Conservation (phyloP, 352 stramenopile species). For the Phytophthora cajani region DNA sequence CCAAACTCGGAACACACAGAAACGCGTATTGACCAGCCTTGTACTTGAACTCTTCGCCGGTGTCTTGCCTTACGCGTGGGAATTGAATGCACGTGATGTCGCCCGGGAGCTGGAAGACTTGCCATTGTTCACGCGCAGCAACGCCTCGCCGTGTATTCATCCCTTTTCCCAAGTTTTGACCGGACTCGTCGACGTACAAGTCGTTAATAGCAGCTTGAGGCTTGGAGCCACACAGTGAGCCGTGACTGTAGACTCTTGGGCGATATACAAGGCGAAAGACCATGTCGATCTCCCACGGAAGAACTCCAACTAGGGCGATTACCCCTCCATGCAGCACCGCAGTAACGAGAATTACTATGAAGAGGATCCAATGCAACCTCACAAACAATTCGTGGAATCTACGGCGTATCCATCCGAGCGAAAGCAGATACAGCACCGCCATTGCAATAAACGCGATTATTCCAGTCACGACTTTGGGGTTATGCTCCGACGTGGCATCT, state of each 20-base stretch:
- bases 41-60: constrained; percentile 40
- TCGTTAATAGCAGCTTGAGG: neutral
- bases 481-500: neutral
- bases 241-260: constrained; percentile 17
- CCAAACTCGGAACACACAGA: constrained; percentile 70
- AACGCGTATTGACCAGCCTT: constrained; percentile 73
- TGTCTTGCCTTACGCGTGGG: constrained; percentile 37
- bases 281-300: constrained; percentile 42
- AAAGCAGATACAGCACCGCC: constrained; percentile 33
- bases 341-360: constrained; percentile 46
- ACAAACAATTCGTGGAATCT: constrained; percentile 59
- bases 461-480: constrained; percentile 18
- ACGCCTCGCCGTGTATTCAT: constrained; percentile 15
- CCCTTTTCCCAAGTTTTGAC: neutral
- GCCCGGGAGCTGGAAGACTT: constrained; percentile 18
- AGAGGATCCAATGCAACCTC: constrained; percentile 54
- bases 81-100: constrained; percentile 51
- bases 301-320: constrained; percentile 31
- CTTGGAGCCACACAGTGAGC: constrained; percentile 14
- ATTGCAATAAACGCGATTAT: constrained; percentile 38
- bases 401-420: constrained; percentile 42
- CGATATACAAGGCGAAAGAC: constrained; percentile 45
- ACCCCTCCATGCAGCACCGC: constrained; percentile 42
- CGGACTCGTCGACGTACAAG: neutral
- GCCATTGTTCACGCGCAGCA: constrained; percentile 22